These are phyloP conservation scores for Arthrocladium fulminans DNA, from an alignment of 2,329 filamentous ascomycete species.

Conservation along the genomic window DNA sequence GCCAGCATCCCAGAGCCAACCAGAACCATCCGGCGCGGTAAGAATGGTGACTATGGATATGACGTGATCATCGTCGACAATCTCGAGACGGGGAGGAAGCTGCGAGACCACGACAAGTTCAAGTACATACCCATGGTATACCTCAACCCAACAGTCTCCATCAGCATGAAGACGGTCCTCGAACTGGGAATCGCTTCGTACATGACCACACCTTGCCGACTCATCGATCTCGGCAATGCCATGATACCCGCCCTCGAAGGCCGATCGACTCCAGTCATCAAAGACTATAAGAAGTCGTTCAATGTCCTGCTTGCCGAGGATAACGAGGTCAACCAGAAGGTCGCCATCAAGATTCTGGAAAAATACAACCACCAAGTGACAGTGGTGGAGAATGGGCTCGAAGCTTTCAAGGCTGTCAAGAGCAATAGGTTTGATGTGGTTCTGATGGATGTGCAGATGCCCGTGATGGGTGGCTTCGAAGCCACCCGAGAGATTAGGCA, in stretches of 20 bases:
- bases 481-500: slow-evolving; percentile 94
- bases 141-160: slow-evolving; percentile 76
- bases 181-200: slow-evolving; percentile 97
- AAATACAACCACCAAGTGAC: slow-evolving; percentile 68
- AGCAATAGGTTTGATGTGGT: slow-evolving; percentile 91
- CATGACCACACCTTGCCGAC: slow-evolving; percentile 92
- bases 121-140: slow-evolving; percentile 96
- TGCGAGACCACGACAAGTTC: slow-evolving; percentile 85
- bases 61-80: slow-evolving; percentile 95
- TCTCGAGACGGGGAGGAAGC: slow-evolving; percentile 74
- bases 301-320: slow-evolving; percentile 93
- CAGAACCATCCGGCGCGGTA: slow-evolving; percentile 40
- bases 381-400: slow-evolving; percentile 88
- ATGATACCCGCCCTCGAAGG: slow-evolving; percentile 94
- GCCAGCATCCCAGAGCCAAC: slow-evolving; percentile 53
- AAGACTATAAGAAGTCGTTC: slow-evolving; percentile 90
- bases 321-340: slow-evolving; percentile 91
- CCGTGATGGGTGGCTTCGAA: slow-evolving; percentile 98
- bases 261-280: slow-evolving; percentile 78
- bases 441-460: slow-evolving; percentile 99
- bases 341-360: slow-evolving; percentile 92
- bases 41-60: slow-evolving; percentile 56
- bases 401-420: slow-evolving; percentile 89
- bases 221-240: slow-evolving; percentile 90
- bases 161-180: slow-evolving; percentile 84